Conservation (phyloP, 768 basidiomycete species). For the Leccinum imitatum region DNA sequence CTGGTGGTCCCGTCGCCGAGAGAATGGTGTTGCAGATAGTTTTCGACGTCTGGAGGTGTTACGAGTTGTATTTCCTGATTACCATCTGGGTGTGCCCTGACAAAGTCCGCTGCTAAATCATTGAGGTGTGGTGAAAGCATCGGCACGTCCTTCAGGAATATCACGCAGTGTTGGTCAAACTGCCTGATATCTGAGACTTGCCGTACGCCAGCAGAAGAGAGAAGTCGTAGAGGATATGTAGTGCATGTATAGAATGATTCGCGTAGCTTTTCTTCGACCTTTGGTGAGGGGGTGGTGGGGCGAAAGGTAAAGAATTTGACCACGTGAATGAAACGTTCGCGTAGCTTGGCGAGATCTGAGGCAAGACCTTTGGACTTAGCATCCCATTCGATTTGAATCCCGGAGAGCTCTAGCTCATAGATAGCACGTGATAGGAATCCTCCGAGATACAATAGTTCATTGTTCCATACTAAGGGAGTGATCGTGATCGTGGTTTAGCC, state of each 20-base stretch:
- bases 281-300: conserved; percentile 57
- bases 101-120: conserved; percentile 51
- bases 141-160: conserved; percentile 60
- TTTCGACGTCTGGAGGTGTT: background rate
- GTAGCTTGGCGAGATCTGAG: background rate
- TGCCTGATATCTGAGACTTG: conserved; percentile 52
- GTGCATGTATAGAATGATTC: conserved; percentile 74
- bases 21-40: background rate
- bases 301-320: conserved; percentile 13
- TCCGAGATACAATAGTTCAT: background rate
- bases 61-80: background rate
- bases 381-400: background rate
- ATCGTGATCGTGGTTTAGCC: background rate
- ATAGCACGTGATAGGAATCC: background rate
- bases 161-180: background rate
- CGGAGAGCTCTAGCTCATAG: background rate
- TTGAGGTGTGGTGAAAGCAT: conserved; percentile 61
- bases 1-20: background rate
- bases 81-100: conserved; percentile 15
- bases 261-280: conserved; percentile 71
- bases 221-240: background rate
- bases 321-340: background rate
- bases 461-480: background rate
- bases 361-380: background rate
- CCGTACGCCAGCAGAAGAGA: conserved; percentile 43